Evolutionary conservation across 495 filamentous ascomycete genomes (phyloP).

Genomic region (Aspergillus sparsus): DNA sequence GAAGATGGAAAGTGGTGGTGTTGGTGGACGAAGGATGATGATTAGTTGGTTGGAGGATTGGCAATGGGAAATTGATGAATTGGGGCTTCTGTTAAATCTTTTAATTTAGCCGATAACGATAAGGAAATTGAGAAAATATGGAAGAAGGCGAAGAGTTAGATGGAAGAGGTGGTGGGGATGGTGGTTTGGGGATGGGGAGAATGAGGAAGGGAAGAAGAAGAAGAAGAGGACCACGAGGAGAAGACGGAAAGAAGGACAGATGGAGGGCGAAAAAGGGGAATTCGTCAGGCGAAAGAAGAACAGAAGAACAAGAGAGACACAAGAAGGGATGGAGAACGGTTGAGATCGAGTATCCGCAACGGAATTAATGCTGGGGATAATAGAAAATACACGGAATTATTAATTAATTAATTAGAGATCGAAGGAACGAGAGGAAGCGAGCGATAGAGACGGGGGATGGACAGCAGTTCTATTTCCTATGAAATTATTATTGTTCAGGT

Average conservation of each 20-base stretch:
- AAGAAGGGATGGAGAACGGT: slow-evolving; percentile 13
- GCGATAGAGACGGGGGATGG: slow-evolving; percentile 6
- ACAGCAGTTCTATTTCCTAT: slow-evolving; percentile 11
- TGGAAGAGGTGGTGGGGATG: slow-evolving; percentile 17
- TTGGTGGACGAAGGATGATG: not conserved
- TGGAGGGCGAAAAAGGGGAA: slow-evolving; percentile 17
- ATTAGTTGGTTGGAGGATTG: not conserved
- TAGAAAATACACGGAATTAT: not conserved
- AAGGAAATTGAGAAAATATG: slow-evolving; percentile 16
- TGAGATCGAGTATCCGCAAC: not conserved
- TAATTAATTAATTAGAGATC: not conserved
- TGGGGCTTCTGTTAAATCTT: not conserved
- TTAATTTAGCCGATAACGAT: slow-evolving; percentile 1
- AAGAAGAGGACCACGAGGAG: slow-evolving; percentile 12
- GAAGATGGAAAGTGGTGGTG: not conserved
- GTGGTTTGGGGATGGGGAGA: slow-evolving; percentile 8
- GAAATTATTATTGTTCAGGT: not conserved
- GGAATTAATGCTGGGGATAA: slow-evolving; percentile 3
- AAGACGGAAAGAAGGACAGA: slow-evolving; percentile 11
- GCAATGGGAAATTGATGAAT: slow-evolving; percentile 6
- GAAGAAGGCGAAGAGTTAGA: slow-evolving; percentile 14
- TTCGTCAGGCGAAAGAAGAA: slow-evolving; percentile 9
- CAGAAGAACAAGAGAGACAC: slow-evolving; percentile 1
- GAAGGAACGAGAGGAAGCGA: slow-evolving; percentile 2
- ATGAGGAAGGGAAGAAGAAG: slow-evolving; percentile 6